Percentiles rank a stretch among this genome's conserved stretches.
Conservation (phyloP, 75 land plant species). For the Picea sitchensis region DNA sequence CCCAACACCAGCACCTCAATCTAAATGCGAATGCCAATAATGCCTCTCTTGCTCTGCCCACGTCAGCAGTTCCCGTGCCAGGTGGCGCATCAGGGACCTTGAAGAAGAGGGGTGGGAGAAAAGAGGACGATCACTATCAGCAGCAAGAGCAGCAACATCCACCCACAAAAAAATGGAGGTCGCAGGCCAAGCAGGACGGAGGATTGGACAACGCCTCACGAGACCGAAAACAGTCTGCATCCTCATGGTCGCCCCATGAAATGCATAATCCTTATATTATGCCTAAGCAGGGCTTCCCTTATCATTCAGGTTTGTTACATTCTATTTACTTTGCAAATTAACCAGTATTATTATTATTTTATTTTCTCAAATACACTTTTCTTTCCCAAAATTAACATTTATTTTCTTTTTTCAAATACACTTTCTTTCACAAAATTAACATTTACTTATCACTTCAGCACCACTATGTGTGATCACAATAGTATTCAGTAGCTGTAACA, state of each 20-base stretch:
- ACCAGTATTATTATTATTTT: too few relatives aligned
- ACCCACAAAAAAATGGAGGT: conserved; percentile 1
- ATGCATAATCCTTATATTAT: neutral
- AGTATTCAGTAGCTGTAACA: too few relatives aligned
- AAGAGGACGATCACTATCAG: neutral
- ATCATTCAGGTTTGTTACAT: conserved; percentile 4
- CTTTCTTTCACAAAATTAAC: too few relatives aligned
- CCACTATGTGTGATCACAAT: too few relatives aligned
- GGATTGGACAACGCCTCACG: too few relatives aligned
- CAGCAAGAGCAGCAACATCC: neutral
- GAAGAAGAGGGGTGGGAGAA: conserved; percentile 7
- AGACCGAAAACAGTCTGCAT: neutral
- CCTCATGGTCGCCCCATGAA: neutral
- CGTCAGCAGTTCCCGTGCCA: neutral
- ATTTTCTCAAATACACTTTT: too few relatives aligned
- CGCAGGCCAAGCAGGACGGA: neutral
- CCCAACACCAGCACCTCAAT: conserved; percentile 13
- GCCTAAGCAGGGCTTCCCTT: conserved; percentile 4
- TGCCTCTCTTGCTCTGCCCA: conserved; percentile 8
- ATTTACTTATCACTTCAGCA: too few relatives aligned
- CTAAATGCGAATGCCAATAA: too few relatives aligned
- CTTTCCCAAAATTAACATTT: too few relatives aligned
- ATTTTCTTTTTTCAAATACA: too few relatives aligned
- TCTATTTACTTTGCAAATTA: too few relatives aligned
- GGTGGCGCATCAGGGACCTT: neutral